phyloP scores from a whole-genome alignment of 768 basidiomycete genomes.

The Russula sp. region DNA sequence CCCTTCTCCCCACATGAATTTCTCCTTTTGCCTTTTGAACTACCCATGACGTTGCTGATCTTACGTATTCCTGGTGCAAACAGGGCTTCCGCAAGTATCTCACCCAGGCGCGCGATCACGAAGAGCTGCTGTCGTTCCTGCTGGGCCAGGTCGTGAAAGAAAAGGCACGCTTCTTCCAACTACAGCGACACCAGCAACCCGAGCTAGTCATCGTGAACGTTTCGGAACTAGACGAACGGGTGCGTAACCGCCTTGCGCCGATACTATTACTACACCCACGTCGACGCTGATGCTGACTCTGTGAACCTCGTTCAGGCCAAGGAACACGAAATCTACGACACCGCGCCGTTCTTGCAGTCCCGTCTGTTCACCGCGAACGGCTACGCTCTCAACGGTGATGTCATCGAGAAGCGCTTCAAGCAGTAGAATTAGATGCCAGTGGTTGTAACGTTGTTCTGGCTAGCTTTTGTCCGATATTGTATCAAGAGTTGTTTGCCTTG shows the following conservation, averaged over 20 bases:
- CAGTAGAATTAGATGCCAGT: constrained; percentile 22
- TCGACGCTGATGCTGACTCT: neutral
- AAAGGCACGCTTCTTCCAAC: constrained; percentile 76
- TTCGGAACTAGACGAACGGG: constrained; percentile 81
- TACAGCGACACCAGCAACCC: constrained; percentile 72
- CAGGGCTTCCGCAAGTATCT: constrained; percentile 98
- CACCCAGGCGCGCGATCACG: constrained; percentile 91
- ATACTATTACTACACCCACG: neutral
- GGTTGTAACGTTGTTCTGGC: neutral
- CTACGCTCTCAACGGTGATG: constrained; percentile 59
- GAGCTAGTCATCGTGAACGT: constrained; percentile 69
- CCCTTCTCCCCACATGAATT: neutral
- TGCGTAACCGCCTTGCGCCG: constrained; percentile 35
- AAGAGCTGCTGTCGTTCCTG: constrained; percentile 90
- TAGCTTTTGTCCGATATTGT: neutral
- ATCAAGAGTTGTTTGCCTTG: neutral
- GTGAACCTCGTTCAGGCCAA: constrained; percentile 58
- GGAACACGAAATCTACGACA: constrained; percentile 94
- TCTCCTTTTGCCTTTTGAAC: neutral
- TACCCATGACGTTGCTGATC: neutral
- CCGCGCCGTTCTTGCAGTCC: constrained; percentile 76
- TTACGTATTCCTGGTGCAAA: neutral
- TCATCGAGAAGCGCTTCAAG: constrained; percentile 72
- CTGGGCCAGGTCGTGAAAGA: constrained; percentile 93
- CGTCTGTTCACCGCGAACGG: constrained; percentile 86